Base-by-base conservation (phyloP, 108 stramenopile species). In the Discostella stelligeroides region DNA sequence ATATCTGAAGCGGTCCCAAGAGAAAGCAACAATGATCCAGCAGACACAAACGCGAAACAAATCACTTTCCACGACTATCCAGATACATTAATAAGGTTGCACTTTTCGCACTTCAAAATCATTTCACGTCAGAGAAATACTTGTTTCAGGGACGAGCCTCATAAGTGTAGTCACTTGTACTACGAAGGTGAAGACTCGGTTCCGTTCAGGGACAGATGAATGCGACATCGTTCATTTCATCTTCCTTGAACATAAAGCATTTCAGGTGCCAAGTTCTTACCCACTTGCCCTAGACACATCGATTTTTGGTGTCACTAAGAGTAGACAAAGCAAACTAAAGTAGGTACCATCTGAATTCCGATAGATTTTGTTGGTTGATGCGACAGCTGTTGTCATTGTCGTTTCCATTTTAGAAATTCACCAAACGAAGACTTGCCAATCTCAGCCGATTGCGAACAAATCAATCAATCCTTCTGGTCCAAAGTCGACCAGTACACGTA, bases 121-220 rank as follows among this genome's bases (percentile, higher is more conserved):
- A 25, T 74, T 40, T 30, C 57, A 0, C 45, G 29, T 1, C 37
- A 34, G 47, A 41, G 73, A 1, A 60, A 66, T 21, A 74, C 73
- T 20, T 74, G 73, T 42, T 74, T 74, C 41, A 24, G 64, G 9
- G 73, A 74, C 4, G 46, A 66, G 29, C 64, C 73, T 18, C 65
- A 66, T 42, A 74, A 60, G 20, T 74, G 73, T 38, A 74, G 20
- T 10, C 64, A 65, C 25, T 66, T 66, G 18, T 66, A 74, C 14
- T 57, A 47, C 42, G 46, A 74, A 65, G 64, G 42, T 24, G 48
- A 59, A 74, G 73, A 66, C 28, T 55, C 63, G 2, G 27, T 15
- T 18, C 4, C 7, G 12, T 45, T 69, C 14, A 20, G 41, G 24
- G 57, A 69, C 9, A 13, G 68, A 28, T 69, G n/a, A 48, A 58